Evolutionary conservation across 1,139 yeast species (phyloP), one percentile per base, ranked within the genome.

Genomic region (Saccharomyces pastorianus): DNA sequence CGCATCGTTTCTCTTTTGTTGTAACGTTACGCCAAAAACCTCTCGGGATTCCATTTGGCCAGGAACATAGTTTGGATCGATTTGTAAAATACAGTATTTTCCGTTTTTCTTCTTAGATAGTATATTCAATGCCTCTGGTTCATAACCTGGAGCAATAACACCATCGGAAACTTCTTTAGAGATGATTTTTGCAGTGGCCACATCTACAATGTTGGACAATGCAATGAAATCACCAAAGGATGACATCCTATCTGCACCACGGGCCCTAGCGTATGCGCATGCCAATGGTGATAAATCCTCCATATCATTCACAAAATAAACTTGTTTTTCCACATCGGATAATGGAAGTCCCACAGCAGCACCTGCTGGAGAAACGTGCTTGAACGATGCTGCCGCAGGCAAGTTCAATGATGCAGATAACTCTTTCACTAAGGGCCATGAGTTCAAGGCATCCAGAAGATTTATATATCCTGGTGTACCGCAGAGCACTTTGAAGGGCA

Each of bases 161-260:
- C 99, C 99, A 72, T 93, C 99, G 48, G 95, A 85, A 48, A 93
- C 99, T 77, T 93, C 99, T 76, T 88, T 89, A 57, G 97, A 87
- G 71, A 93, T 93, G 74, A 93, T 93, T 74, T 88, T 88, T 55
- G 99, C 99, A 57, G 99, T 93, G 70, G 97, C 91, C 56, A 87
- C 78, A 73, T 93, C 99, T 61, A 93, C 99, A 74, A 88, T 88
- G 78, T 91, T 91, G 58, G 97, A 89, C 61, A 93, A 80, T 53
- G 99, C 99, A 69, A 93, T 93, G 80, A 90, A 93, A 76, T 93
- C 99, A 71, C 99, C 99, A 70, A 93, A 93, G 14, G 96, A 88
- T 13, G 98, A 90, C 99, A 93, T 93, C 80, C 99, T 86, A 76
- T 93, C 99, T 62, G 99, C 99, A 73, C 99, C 99, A 75, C 99